These are phyloP conservation scores for Puccinellia tenuiflora DNA, from an alignment of 176 grass and related monocot species.

Conservation along the genomic window DNA sequence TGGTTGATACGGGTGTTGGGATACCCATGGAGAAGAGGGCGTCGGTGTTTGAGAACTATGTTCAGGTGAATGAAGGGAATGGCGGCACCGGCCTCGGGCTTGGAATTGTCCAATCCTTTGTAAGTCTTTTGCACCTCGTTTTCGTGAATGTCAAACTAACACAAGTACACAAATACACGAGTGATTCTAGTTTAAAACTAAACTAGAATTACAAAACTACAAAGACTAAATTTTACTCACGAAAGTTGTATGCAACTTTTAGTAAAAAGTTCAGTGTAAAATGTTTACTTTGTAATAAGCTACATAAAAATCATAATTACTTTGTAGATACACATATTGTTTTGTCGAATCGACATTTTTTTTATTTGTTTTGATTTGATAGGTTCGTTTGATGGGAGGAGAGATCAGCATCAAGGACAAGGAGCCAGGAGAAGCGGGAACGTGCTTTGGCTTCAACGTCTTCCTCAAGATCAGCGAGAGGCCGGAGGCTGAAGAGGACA, in stretches of 20 bases:
- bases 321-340: too few species aligned
- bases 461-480: constrained; percentile 38
- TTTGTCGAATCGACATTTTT: neutral
- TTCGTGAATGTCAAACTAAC: neutral
- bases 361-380: neutral
- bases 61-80: constrained; percentile 65
- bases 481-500: constrained; percentile 6
- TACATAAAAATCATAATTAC: neutral
- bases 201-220: too few species aligned
- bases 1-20: constrained; percentile 68
- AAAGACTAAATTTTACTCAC: too few species aligned
- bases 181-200: too few species aligned
- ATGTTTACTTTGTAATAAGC: neutral
- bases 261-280: too few species aligned
- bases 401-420: constrained; percentile 80
- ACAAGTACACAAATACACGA: neutral
- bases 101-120: constrained; percentile 90
- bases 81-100: constrained; percentile 76
- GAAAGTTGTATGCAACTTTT: too few species aligned
- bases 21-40: constrained; percentile 60
- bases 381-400: constrained; percentile 89
- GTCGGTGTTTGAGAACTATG: constrained; percentile 82
- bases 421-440: constrained; percentile 47
- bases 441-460: constrained; percentile 78
- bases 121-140: neutral